phyloP scores from a whole-genome alignment of 495 filamentous ascomycete species.

The Penicillium pancosmium region DNA sequence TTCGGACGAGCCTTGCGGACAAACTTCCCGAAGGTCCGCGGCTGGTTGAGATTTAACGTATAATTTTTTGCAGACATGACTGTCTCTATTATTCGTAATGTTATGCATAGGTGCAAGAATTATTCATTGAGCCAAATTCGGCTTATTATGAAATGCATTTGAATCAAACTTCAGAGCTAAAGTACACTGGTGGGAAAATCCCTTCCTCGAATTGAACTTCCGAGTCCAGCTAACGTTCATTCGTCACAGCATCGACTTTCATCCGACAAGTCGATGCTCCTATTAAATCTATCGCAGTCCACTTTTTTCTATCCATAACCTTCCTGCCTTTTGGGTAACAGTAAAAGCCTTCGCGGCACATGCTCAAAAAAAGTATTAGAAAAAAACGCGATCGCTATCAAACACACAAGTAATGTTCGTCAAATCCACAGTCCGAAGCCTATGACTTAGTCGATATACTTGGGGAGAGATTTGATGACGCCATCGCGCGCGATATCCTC shows the following conservation, averaged over 20 bases:
- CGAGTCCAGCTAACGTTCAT: constrained; percentile 7
- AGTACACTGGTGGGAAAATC: background rate
- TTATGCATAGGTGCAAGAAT: too few species aligned
- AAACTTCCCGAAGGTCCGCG: background rate
- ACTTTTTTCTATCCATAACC: constrained; percentile 5
- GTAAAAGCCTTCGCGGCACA: background rate
- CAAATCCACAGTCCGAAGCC: background rate
- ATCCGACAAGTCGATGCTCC: background rate
- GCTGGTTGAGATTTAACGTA: background rate
- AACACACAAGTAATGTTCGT: background rate
- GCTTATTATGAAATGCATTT: background rate
- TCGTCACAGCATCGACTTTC: constrained; percentile 30
- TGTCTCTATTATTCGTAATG: too few species aligned
- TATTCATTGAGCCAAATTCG: too few species aligned
- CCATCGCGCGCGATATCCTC: constrained; percentile 47
- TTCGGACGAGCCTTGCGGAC: background rate
- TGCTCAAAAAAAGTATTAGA: background rate
- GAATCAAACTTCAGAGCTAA: background rate
- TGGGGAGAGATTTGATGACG: constrained; percentile 45
- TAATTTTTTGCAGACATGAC: too few species aligned
- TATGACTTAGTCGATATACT: constrained; percentile 41
- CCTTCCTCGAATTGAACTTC: background rate
- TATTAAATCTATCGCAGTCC: constrained; percentile 4
- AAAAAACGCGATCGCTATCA: background rate
- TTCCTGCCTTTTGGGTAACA: background rate